A percentile compares a stretch with the other conserved stretches of the same genome.
Evolutionary conservation across 2,329 filamentous ascomycete species (phyloP).

Genomic region (Fusarium mexicanum): DNA sequence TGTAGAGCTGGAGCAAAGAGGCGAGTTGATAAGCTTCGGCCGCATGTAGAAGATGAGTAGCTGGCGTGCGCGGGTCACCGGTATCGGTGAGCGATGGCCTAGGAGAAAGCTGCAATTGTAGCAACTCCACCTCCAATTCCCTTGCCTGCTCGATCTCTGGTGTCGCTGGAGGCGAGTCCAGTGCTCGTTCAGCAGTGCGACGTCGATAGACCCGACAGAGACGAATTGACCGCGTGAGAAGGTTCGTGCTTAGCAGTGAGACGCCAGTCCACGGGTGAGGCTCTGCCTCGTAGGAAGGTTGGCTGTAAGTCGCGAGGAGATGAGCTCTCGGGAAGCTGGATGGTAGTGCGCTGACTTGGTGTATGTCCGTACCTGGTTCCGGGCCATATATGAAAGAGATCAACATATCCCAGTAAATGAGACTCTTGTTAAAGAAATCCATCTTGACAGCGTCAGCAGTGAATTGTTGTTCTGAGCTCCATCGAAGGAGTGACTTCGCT

Average conservation of each 20-base stretch:
- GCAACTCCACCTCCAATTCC: neutral
- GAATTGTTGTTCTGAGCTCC: neutral
- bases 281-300: neutral
- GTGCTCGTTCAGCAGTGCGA: neutral
- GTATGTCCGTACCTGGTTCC: rapidly evolving
- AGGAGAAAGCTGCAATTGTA: neutral
- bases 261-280: neutral
- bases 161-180: rapidly evolving
- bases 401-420: neutral
- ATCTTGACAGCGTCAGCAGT: rapidly evolving
- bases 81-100: neutral
- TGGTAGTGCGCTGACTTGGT: neutral
- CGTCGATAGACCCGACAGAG: neutral
- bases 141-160: neutral
- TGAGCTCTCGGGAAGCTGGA: rapidly evolving
- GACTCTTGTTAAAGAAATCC: neutral
- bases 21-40: neutral
- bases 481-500: neutral
- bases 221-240: neutral
- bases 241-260: neutral
- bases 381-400: neutral
- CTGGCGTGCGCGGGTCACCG: rapidly evolving
- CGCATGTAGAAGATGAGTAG: neutral
- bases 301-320: neutral
- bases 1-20: neutral